phyloP scores from a whole-genome alignment of 2,329 filamentous ascomycete species.

The Exophiala sp. region DNA sequence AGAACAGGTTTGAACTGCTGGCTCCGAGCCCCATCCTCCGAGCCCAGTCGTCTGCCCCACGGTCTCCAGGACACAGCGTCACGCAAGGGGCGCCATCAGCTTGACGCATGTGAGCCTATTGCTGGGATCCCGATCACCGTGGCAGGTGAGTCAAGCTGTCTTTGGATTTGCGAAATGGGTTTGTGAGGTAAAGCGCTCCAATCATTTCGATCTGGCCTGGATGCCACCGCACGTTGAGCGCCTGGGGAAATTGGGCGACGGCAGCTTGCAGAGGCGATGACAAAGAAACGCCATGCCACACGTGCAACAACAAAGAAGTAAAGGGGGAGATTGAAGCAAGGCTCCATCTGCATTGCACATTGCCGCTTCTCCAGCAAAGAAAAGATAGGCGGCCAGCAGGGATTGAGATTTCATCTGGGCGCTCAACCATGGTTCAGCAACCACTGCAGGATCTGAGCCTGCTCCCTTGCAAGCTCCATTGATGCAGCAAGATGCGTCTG shows the following conservation, averaged over 20 bases:
- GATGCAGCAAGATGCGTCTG: slow-evolving; percentile 15
- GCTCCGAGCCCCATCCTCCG: too few species aligned
- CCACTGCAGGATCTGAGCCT: slow-evolving; percentile 10
- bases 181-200: slow-evolving; percentile 4
- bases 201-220: slow-evolving; percentile 11
- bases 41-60: too few species aligned
- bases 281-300: slow-evolving; percentile 24
- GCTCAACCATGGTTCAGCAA: slow-evolving; percentile 22
- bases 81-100: slow-evolving; percentile 9
- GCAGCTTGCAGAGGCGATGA: slow-evolving; percentile 23
- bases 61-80: not conserved
- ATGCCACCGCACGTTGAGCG: slow-evolving; percentile 8
- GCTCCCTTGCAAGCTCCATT: slow-evolving; percentile 8
- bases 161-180: not conserved
- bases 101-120: slow-evolving; percentile 2
- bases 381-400: slow-evolving; percentile 19
- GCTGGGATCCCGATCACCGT: slow-evolving; percentile 5
- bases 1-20: too few species aligned
- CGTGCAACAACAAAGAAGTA: slow-evolving; percentile 22
- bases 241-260: slow-evolving; percentile 23
- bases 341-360: slow-evolving; percentile 9
- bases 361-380: slow-evolving; percentile 7
- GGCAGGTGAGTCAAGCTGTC: slow-evolving; percentile 11
- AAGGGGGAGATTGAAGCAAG: slow-evolving; percentile 4
- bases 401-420: slow-evolving; percentile 26